phyloP scores from a whole-genome alignment of 768 basidiomycete genomes.

The Auricularia sp. region DNA sequence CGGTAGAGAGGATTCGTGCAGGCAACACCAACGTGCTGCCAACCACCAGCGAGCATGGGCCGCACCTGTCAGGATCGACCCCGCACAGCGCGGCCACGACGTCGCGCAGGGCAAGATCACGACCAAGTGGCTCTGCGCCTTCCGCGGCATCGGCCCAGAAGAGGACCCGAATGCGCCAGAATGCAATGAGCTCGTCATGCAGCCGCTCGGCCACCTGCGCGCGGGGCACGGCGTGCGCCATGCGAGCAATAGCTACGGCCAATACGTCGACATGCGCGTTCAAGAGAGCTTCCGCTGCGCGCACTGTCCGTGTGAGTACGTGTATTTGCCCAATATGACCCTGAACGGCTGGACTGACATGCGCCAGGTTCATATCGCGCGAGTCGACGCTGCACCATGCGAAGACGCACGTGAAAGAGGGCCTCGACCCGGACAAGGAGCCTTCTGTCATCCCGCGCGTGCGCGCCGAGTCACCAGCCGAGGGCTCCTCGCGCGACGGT shows the following conservation, averaged over 20 bases:
- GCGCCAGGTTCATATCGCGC: not conserved
- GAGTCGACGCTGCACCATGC: not conserved
- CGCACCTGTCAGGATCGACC: not conserved
- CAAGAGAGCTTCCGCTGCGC: not conserved
- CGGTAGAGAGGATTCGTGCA: not conserved
- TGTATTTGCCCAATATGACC: not conserved
- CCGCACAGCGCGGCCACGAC: not conserved
- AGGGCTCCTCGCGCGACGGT: too few relatives aligned
- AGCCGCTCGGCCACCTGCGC: not conserved
- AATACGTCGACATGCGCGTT: not conserved
- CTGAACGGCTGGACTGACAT: not conserved
- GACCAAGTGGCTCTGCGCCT: not conserved
- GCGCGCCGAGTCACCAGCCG: too few relatives aligned
- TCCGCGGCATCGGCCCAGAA: not conserved
- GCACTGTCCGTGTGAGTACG: not conserved
- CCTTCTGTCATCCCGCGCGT: not conserved
- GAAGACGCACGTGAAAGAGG: not conserved
- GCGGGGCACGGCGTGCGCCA: not conserved
- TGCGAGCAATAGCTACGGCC: not conserved
- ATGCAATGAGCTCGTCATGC: not conserved
- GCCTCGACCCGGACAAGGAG: not conserved
- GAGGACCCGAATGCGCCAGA: not conserved
- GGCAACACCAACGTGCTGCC: not conserved
- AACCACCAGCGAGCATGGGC: not conserved
- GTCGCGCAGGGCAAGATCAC: not conserved